Evolutionary conservation across 306 rosid genomes (phyloP), one percentile per base, ranked within the genome.

Genomic region (Morella rubra): DNA sequence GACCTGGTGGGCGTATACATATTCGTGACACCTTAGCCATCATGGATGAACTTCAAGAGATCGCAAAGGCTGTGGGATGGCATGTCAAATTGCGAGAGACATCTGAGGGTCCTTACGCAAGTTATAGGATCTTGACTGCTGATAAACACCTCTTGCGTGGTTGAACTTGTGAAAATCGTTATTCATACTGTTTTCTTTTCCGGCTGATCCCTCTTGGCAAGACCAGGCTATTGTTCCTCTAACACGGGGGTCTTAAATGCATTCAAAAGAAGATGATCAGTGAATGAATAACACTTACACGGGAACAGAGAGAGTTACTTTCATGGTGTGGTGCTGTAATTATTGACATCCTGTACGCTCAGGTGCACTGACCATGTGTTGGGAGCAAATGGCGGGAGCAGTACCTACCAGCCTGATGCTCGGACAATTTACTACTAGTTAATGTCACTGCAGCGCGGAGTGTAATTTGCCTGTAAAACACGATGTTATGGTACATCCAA

Each of bases 21-120:
- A 89, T 95, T 44, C 97, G 99, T 0, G 99, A 95, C 75, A 60
- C 93, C 50, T 69, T 95, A 60, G 55, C 83, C 18, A 77, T 95
- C 79, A 95, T 95, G 99, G 93, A 91, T 79, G 97, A 95, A 76
- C 93, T 95, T 79, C 82, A 80, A 82, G 93, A 84, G 62, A 88
- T 91, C 42, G 99, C 83, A 66, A 87, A 82, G 62, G 98, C 97
- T 37, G 89, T 95, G 84, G 99, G 97, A 37, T 95, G 99, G 99
- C 89, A 53, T 3, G 47, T 87, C 15, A 45, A 60, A 69, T 19
- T 95, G 61, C 87, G 97, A 10, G 97, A 95, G 68, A 92, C 99
- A 20, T 54, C 91, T 1, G 99, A 92, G 85, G 99, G 99, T 18
- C 96, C 98, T 68, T 89, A 91, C 75, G 96, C 97, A 40, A 92